phyloP scores from a whole-genome alignment of 1,284 basidiomycete genomes.

The Cystobasidiaceae sp. region DNA sequence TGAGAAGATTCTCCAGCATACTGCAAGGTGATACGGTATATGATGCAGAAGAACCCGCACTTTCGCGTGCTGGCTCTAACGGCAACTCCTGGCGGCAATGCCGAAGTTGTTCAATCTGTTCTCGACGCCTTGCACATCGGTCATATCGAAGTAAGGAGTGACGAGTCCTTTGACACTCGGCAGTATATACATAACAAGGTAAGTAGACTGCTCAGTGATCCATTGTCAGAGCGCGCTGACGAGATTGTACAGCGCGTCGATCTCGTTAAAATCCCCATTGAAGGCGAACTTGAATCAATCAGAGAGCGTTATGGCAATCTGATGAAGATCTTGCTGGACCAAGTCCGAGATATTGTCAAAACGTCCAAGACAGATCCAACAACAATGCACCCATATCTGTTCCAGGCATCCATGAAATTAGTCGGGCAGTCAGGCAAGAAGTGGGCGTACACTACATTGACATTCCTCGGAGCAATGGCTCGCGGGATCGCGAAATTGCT shows the following conservation, averaged over 20 bases:
- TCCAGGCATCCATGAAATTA: slow-evolving; percentile 4
- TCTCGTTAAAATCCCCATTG: slow-evolving; percentile 40
- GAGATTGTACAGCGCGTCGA: slow-evolving; percentile 32
- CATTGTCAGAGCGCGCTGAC: neutral
- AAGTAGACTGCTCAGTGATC: neutral
- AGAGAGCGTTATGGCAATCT: slow-evolving; percentile 43
- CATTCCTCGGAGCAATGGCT: slow-evolving; percentile 28
- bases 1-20: slow-evolving; percentile 54
- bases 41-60: slow-evolving; percentile 90
- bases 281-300: slow-evolving; percentile 47
- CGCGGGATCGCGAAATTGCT: slow-evolving; percentile 32
- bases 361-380: slow-evolving; percentile 23
- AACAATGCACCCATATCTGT: slow-evolving; percentile 22
- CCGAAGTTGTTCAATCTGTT: slow-evolving; percentile 82
- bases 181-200: slow-evolving; percentile 81
- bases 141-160: slow-evolving; percentile 89
- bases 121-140: slow-evolving; percentile 95
- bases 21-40: slow-evolving; percentile 75
- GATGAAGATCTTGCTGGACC: slow-evolving; percentile 26
- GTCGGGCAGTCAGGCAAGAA: neutral
- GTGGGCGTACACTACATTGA: slow-evolving; percentile 7
- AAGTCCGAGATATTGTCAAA: slow-evolving; percentile 15
- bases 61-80: slow-evolving; percentile 90
- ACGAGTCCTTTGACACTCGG: slow-evolving; percentile 79
- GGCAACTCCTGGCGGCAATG: slow-evolving; percentile 84